A percentile compares a stretch with the other conserved stretches of the same genome.
Evolutionary conservation across 192 early-diverging fungal species (phyloP).

Genomic region (Podila verticillata): DNA sequence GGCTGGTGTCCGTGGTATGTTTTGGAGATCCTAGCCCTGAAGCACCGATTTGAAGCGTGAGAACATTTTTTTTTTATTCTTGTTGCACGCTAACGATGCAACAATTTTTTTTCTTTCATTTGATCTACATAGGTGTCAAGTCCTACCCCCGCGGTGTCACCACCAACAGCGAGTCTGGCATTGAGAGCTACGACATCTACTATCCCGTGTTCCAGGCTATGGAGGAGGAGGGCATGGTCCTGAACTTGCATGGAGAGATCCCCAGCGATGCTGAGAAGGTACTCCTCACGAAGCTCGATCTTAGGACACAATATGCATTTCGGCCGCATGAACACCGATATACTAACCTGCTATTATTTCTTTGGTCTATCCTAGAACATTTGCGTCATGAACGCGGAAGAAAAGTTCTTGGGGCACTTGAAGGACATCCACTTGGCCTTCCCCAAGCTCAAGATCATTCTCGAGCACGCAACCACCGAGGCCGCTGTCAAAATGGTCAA

Average conservation of each 20-base stretch:
- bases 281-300: not conserved
- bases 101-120: not conserved
- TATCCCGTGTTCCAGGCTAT: slow-evolving; percentile 96
- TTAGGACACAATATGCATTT: no score
- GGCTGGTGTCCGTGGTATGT: slow-evolving; percentile 79
- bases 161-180: slow-evolving; percentile 96
- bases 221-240: slow-evolving; percentile 92
- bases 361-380: slow-evolving; percentile 63
- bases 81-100: not conserved
- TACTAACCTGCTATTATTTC: not conserved
- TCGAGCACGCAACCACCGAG: slow-evolving; percentile 96
- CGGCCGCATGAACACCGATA: not conserved
- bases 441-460: slow-evolving; percentile 92
- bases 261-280: slow-evolving; percentile 85
- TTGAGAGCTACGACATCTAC: slow-evolving; percentile 90
- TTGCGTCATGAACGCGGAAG: slow-evolving; percentile 97
- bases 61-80: not conserved
- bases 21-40: not conserved
- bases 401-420: slow-evolving; percentile 87
- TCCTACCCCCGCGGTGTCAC: slow-evolving; percentile 97
- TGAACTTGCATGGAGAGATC: slow-evolving; percentile 96
- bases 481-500: slow-evolving; percentile 94
- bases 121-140: slow-evolving; percentile 73
- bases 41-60: not conserved
- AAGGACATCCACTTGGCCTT: slow-evolving; percentile 88